These are phyloP conservation scores for Trichoderma koningiopsis DNA, from an alignment of 2,329 filamentous ascomycete genomes.

Conservation along the genomic window DNA sequence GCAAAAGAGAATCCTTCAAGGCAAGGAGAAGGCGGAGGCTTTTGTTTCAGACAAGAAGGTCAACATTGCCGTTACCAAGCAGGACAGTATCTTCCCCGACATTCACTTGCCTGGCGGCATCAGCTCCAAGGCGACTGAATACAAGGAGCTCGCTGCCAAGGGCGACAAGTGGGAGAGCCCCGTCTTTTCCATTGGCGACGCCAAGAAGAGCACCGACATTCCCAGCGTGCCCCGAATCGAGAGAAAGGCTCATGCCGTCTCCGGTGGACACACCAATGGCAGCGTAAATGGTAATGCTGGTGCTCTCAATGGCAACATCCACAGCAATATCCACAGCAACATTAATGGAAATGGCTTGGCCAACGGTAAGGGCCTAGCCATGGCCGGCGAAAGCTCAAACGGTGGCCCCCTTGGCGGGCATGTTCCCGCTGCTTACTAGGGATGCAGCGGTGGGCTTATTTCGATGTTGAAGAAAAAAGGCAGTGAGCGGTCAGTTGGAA, in stretches of 20 bases:
- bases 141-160: slow-evolving; percentile 82
- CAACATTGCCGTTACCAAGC: slow-evolving; percentile 59
- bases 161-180: slow-evolving; percentile 94
- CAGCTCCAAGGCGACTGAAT: slow-evolving; percentile 91
- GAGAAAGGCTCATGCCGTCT: slow-evolving; percentile 44
- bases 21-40: slow-evolving; percentile 74
- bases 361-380: slow-evolving; percentile 18
- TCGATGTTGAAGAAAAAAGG: slow-evolving; percentile 13
- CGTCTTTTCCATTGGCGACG: slow-evolving; percentile 84
- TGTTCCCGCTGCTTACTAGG: slow-evolving; percentile 29
- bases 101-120: slow-evolving; percentile 81
- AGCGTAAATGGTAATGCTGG: background rate
- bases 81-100: slow-evolving; percentile 87
- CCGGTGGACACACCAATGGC: slow-evolving; percentile 21
- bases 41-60: slow-evolving; percentile 67
- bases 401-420: slow-evolving; percentile 19
- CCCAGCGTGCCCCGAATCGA: slow-evolving; percentile 59
- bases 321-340: background rate
- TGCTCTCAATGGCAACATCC: background rate
- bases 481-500: slow-evolving; percentile 7
- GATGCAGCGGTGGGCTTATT: slow-evolving; percentile 24
- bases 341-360: slow-evolving; percentile 9
- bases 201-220: slow-evolving; percentile 70
- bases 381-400: background rate
- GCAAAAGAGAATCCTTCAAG: slow-evolving; percentile 72